These are phyloP conservation scores for Sisymbrium irio DNA, from an alignment of 345 rosid species.

Conservation along the genomic window DNA sequence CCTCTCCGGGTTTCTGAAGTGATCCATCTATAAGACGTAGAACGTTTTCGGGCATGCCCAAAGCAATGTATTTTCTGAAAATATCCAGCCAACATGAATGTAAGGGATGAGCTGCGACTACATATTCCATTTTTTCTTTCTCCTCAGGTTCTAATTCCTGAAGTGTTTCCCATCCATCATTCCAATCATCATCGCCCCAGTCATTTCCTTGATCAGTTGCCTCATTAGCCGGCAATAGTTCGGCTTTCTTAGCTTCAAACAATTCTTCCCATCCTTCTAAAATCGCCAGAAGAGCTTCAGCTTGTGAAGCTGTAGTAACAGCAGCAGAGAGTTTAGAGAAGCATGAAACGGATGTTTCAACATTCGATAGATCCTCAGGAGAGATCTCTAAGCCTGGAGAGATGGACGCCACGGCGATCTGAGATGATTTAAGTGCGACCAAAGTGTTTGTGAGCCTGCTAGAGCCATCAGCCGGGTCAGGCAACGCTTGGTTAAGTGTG, in stretches of 20 bases:
- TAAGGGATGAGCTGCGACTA: conserved; percentile 56
- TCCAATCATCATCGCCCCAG: conserved; percentile 86
- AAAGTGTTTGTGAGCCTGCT: conserved; percentile 69
- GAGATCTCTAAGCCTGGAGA: conserved; percentile 66
- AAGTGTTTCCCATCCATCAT: conserved; percentile 97
- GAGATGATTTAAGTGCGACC: conserved; percentile 90
- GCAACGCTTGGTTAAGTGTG: conserved; percentile 34
- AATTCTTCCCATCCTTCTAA: conserved; percentile 92
- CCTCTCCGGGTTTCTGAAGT: conserved; percentile 47
- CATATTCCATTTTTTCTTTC: conserved; percentile 41
- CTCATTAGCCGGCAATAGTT: conserved; percentile 43
- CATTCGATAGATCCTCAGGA: conserved; percentile 56
- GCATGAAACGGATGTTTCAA: conserved; percentile 61
- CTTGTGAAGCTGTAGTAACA: conserved; percentile 48
- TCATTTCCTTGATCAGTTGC: conserved; percentile 46
- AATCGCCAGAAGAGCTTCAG: conserved; percentile 58
- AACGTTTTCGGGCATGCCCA: conserved; percentile 41
- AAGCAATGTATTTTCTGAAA: conserved; percentile 43
- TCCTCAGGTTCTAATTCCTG: conserved; percentile 62
- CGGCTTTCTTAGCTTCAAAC: conserved; percentile 45
- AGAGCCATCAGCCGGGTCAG: conserved; percentile 53
- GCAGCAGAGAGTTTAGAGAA: conserved; percentile 61
- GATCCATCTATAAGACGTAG: conserved; percentile 62
- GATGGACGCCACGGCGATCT: conserved; percentile 57
- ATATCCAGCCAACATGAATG: conserved; percentile 76